A percentile compares a stretch with the other conserved stretches of the same genome.
phyloP scores from a whole-genome alignment of 345 rosid genomes.

The Mangifera indica region DNA sequence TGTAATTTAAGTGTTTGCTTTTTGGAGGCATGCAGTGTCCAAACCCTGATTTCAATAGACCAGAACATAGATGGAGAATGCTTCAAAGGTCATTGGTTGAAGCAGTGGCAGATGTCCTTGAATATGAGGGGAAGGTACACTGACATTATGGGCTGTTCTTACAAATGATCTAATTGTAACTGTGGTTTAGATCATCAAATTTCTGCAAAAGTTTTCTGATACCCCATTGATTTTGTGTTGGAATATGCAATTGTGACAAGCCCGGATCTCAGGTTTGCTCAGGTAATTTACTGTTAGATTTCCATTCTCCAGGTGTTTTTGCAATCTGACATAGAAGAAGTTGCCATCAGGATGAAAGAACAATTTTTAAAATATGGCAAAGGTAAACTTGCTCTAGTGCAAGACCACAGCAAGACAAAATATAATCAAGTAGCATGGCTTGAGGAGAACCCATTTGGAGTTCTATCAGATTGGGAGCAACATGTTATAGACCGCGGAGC shows the following conservation, averaged over 20 bases:
- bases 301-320: slow-evolving; percentile 48
- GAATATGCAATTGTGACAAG: neutral
- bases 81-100: slow-evolving; percentile 57
- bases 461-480: slow-evolving; percentile 67
- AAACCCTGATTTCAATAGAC: slow-evolving; percentile 63
- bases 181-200: neutral
- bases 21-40: slow-evolving; percentile 48
- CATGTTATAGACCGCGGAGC: slow-evolving; percentile 55
- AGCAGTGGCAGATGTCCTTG: slow-evolving; percentile 59
- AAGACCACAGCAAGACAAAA: slow-evolving; percentile 15
- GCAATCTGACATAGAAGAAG: slow-evolving; percentile 63
- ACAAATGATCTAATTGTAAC: neutral
- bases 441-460: slow-evolving; percentile 60
- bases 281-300: slow-evolving; percentile 3
- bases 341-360: slow-evolving; percentile 52
- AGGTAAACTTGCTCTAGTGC: slow-evolving; percentile 40
- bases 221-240: neutral
- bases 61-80: slow-evolving; percentile 70
- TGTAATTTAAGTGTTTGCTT: neutral
- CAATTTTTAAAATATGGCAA: slow-evolving; percentile 49
- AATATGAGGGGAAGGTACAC: slow-evolving; percentile 54
- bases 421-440: slow-evolving; percentile 39
- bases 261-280: neutral
- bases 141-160: neutral
- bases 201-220: neutral